Percentiles rank a stretch among this genome's conserved stretches.
phyloP scores from a whole-genome alignment of 352 stramenopile species.

The Globisporangium cylindrosporum region DNA sequence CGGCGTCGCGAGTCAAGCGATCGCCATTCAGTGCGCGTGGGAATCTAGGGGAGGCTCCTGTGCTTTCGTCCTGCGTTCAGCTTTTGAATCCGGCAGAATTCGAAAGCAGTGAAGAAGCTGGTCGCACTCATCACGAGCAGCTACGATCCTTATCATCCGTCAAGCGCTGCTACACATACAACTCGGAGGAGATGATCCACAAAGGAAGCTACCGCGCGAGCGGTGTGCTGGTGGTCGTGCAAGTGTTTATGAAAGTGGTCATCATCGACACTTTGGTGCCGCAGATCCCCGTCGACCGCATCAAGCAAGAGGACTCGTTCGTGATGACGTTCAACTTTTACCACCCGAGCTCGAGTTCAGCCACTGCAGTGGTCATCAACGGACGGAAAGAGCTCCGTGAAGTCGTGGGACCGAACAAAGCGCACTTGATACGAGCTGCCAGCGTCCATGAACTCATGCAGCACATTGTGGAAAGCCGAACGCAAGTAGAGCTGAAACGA shows the following conservation, averaged over 20 bases:
- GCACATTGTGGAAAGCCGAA: conserved; percentile 51
- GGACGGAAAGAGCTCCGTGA: conserved; percentile 51
- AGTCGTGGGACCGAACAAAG: conserved; percentile 54
- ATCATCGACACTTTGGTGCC: conserved; percentile 28
- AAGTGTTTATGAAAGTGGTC: conserved; percentile 53
- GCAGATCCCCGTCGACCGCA: conserved; percentile 40
- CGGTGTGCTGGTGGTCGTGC: conserved; percentile 49
- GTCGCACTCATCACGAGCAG: neutral
- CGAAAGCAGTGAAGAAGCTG: conserved; percentile 9
- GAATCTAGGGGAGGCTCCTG: conserved; percentile 10
- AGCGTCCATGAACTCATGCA: conserved; percentile 42
- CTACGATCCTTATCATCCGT: neutral
- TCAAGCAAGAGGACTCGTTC: conserved; percentile 53
- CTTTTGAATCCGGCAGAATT: conserved; percentile 33
- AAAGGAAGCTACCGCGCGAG: conserved; percentile 57
- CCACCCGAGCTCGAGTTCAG: conserved; percentile 43
- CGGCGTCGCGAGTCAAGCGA: conserved; percentile 18
- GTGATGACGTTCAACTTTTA: conserved; percentile 56
- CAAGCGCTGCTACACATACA: conserved; percentile 40
- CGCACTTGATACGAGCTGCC: conserved; percentile 37
- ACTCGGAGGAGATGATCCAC: conserved; percentile 55
- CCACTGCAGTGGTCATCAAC: conserved; percentile 22
- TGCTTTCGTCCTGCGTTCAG: conserved; percentile 38
- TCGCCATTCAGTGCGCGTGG: conserved; percentile 25
- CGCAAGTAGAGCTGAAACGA: conserved; percentile 24